Evolutionary conservation across 2,329 filamentous ascomycete species (phyloP).

Genomic region (Penicillium sp.): DNA sequence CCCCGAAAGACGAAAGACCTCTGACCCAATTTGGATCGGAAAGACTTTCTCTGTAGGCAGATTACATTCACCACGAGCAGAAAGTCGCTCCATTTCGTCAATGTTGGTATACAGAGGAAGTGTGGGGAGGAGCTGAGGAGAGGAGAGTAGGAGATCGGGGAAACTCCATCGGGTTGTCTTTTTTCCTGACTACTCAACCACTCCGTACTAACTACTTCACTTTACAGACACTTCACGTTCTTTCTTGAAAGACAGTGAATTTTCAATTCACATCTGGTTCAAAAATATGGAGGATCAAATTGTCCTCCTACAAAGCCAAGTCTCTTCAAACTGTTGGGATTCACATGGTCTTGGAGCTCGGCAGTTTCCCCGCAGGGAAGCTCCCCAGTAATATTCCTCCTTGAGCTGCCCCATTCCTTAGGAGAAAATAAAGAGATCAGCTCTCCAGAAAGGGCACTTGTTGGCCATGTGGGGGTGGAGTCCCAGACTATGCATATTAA

Average conservation of each 20-base stretch:
- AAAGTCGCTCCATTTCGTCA: background rate
- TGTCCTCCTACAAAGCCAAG: background rate
- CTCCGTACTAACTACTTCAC: background rate
- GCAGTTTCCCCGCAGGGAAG: constrained; percentile 2
- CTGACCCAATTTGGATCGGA: constrained; percentile 65
- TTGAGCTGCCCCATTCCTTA: background rate
- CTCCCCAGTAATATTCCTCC: no score
- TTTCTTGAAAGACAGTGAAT: no score
- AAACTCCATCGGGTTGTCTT: background rate
- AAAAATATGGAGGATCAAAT: background rate
- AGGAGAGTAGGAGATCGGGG: background rate
- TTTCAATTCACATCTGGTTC: no score
- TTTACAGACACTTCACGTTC: background rate
- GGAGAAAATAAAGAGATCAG: constrained; percentile 1
- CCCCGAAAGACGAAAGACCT: constrained; percentile 65
- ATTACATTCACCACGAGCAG: constrained; percentile 13
- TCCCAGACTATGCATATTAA: background rate
- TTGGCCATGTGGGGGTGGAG: background rate
- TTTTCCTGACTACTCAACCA: background rate
- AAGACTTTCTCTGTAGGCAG: constrained; percentile 62
- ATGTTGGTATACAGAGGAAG: no score
- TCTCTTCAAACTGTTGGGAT: background rate
- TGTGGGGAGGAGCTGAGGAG: background rate
- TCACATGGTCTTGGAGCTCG: constrained; percentile 22
- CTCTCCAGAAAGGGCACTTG: background rate